Base-by-base conservation (phyloP, 257 asterid species). In the Gardenia jasminoides region DNA sequence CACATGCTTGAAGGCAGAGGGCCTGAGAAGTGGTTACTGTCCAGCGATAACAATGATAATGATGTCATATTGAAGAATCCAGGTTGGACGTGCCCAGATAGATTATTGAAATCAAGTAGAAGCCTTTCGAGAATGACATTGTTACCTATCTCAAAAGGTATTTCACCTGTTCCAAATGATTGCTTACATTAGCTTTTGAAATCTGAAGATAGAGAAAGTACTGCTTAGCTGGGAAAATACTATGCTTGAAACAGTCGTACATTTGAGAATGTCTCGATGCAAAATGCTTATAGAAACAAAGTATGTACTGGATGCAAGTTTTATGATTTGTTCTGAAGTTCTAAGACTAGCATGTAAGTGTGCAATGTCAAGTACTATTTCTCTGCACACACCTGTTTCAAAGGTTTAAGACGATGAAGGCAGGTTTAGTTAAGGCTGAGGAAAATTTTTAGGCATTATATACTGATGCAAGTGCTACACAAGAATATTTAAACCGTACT, bases 1-100 rank as follows among this genome's bases (percentile, higher is more conserved):
- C 56, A 77, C 7, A 54, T 80, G 43, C 71, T 81, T 28, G 86
- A 67, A 77, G 91, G 90, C 59, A 85, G 92, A 39, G 70, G 46
- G 1, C 92, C 91, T 0, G 86, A 77, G 76, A 90, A 84, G 44
- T 24, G 79, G 71, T 90, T 90, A 16, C 0, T 4, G 10, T 56
- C 4, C 39, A 90, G 59, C 19, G 41, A 68, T 56, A 86, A 19
- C 12, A 15, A 10, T 31, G 10, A 5, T 24, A 79, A 41, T 3
- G 82, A 73, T 31, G 88, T 77, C 68, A 85, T 80, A 22, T 85
- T 82, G 79, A 80, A 80, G 54, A 71, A 56, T 70, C 31, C 83
- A 43, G 83, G 72, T 54, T 39, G 44, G 31, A 75, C 31, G n/a
- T 13, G 36, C 36, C 83, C 83, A 6, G 76, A 59, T 43, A 80